Conservation (phyloP, 2,329 filamentous ascomycete species). For the Camptophora hylomeconis region DNA sequence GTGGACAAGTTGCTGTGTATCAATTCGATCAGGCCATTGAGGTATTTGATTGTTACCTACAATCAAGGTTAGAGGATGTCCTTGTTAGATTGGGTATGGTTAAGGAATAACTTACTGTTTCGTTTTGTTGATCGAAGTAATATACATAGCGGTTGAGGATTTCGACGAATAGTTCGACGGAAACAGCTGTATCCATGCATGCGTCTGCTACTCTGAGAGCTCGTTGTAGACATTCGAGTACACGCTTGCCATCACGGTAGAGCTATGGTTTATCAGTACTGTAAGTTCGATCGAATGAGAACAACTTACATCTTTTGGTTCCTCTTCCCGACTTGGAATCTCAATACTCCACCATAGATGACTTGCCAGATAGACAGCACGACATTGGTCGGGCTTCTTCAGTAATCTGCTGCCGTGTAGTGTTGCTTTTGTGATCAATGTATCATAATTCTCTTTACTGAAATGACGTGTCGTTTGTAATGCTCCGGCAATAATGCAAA, state of each 20-base stretch:
- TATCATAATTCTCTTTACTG: conserved; percentile 95
- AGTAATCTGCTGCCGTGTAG: conserved; percentile 92
- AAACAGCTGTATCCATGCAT: conserved; percentile 96
- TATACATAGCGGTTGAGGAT: conserved; percentile 98
- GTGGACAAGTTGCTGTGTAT: conserved; percentile 84
- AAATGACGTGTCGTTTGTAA: conserved; percentile 84
- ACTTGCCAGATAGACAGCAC: conserved; percentile 89
- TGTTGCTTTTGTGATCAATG: conserved; percentile 92
- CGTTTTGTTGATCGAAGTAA: conserved; percentile 98
- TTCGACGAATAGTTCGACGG: conserved; percentile 95
- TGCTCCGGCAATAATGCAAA: conserved; percentile 82
- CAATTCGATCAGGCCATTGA: conserved; percentile 94
- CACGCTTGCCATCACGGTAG: conserved; percentile 93
- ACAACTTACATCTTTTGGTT: conserved; percentile 57
- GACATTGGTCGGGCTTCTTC: conserved; percentile 95
- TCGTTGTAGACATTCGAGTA: conserved; percentile 89
- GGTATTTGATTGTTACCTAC: conserved; percentile 83
- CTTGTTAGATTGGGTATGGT: conserved; percentile 6
- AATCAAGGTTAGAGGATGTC: conserved; percentile 6
- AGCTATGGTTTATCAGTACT: conserved; percentile 41
- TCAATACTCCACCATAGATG: conserved; percentile 98
- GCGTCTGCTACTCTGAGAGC: conserved; percentile 92
- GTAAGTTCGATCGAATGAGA: conserved; percentile 1
- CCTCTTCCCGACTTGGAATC: conserved; percentile 60
- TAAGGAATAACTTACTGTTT: conserved; percentile 49